Evolutionary conservation across 805 yeast species (phyloP).

Genomic region (Lipomyces sp.): DNA sequence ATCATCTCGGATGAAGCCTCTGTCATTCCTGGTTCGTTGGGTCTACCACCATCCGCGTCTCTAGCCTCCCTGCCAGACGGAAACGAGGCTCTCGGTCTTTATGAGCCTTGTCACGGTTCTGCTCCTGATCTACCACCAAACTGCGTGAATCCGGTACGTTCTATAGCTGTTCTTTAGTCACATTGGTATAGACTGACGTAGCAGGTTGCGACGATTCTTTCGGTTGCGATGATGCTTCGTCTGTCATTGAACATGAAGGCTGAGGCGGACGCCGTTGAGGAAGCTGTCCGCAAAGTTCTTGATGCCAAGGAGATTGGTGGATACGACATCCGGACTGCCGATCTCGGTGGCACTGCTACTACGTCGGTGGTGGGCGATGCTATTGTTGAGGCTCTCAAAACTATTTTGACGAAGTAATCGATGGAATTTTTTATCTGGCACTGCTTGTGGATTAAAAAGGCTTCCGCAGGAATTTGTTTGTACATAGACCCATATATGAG

Average conservation of each 20-base stretch:
- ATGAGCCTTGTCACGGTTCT: conserved; percentile 98
- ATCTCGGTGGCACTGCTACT: conserved; percentile 79
- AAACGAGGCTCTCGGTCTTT: conserved; percentile 90
- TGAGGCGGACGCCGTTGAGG: conserved; percentile 87
- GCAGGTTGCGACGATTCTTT: conserved; percentile 80
- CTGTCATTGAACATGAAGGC: conserved; percentile 79
- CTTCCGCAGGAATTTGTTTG: background rate
- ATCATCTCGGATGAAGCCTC: conserved; percentile 97
- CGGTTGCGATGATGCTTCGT: conserved; percentile 97
- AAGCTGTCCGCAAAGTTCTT: conserved; percentile 81
- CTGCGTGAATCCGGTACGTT: conserved; percentile 77
- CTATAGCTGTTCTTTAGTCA: background rate
- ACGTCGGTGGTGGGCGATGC: conserved; percentile 96
- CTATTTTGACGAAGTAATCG: conserved; percentile 1
- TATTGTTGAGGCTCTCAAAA: conserved; percentile 55
- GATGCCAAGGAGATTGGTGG: conserved; percentile 61
- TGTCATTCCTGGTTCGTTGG: conserved; percentile 96
- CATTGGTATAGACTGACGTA: background rate
- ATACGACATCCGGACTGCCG: conserved; percentile 76
- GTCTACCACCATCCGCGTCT: conserved; percentile 94
- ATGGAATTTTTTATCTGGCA: background rate
- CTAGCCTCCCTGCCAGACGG: conserved; percentile 96
- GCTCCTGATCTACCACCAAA: conserved; percentile 91
- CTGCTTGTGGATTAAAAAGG: too few species aligned
- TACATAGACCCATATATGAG: too few species aligned